These are phyloP conservation scores for Pseudomassariella vexata DNA, from an alignment of 2,329 filamentous ascomycete species.

Conservation along the genomic window DNA sequence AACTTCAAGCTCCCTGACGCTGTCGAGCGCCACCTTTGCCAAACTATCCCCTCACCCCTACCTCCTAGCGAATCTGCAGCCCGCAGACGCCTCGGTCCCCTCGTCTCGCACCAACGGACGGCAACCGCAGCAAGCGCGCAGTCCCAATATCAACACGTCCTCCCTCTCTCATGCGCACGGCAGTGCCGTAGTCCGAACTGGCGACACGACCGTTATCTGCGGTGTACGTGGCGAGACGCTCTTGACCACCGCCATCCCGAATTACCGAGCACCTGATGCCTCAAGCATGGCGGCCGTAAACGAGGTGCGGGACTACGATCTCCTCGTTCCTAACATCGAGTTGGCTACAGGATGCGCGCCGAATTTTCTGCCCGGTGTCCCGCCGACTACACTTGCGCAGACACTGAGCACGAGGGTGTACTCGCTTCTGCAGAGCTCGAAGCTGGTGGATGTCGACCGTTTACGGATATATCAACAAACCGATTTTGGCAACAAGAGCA, in stretches of 20 bases:
- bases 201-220: conserved; percentile 92
- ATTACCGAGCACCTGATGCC: conserved; percentile 46
- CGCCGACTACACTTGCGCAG: conserved; percentile 76
- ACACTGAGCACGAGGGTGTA: conserved; percentile 76
- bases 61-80: conserved; percentile 80
- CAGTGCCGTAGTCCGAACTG: conserved; percentile 79
- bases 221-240: conserved; percentile 85
- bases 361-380: conserved; percentile 74
- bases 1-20: conserved; percentile 37
- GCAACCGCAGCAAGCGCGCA: conserved; percentile 60
- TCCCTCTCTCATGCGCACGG: conserved; percentile 87
- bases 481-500: conserved; percentile 17
- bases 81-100: conserved; percentile 40
- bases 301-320: conserved; percentile 57
- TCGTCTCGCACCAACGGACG: conserved; percentile 79
- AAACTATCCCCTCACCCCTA: conserved; percentile 86
- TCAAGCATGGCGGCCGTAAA: conserved; percentile 26
- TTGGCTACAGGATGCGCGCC: conserved; percentile 86
- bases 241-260: conserved; percentile 66
- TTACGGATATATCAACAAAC: conserved; percentile 61
- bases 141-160: conserved; percentile 71
- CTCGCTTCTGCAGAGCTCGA: conserved; percentile 66
- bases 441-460: conserved; percentile 60
- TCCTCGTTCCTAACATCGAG: conserved; percentile 92
- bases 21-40: conserved; percentile 67